A percentile compares a stretch with the other conserved stretches of the same genome.
These are phyloP conservation scores for Psidium friedrichsthalianum DNA, from an alignment of 345 rosid genomes.

Conservation along the genomic window DNA sequence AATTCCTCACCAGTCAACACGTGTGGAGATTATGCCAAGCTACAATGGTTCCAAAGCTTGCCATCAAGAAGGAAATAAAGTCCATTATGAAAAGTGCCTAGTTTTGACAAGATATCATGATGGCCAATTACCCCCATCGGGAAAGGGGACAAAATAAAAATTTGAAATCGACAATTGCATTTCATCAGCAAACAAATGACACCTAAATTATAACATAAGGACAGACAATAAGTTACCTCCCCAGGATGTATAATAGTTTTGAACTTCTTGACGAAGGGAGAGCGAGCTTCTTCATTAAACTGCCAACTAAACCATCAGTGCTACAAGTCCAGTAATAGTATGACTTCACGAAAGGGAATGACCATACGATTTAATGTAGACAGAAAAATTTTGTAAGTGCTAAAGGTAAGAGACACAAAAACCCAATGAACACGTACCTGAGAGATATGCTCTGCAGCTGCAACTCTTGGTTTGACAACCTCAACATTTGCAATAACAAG, in stretches of 20 bases:
- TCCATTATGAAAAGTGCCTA: neutral
- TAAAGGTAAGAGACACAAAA: neutral
- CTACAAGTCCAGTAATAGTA: neutral
- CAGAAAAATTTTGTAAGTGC: neutral
- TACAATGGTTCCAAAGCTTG: neutral
- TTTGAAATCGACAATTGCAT: neutral
- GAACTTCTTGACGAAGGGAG: constrained; percentile 53
- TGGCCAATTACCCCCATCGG: neutral
- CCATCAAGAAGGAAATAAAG: neutral
- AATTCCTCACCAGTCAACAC: neutral
- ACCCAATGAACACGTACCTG: constrained; percentile 27
- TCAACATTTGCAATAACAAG: constrained; percentile 76
- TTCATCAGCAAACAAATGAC: neutral
- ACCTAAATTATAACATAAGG: neutral
- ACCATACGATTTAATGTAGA: neutral
- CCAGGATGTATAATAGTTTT: constrained; percentile 70
- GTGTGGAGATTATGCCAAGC: neutral
- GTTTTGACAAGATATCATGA: neutral
- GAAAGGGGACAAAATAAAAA: neutral
- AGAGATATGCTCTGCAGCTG: constrained; percentile 84
- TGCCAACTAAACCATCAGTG: constrained; percentile 13
- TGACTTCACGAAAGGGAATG: neutral
- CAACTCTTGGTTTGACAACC: constrained; percentile 79
- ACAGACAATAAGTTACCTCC: constrained; percentile 23
- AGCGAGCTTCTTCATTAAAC: constrained; percentile 62